Percentiles rank a stretch among this genome's conserved stretches.
These are phyloP conservation scores for Sclerotinia spermophila DNA, from an alignment of 2,329 filamentous ascomycete genomes.

Conservation along the genomic window DNA sequence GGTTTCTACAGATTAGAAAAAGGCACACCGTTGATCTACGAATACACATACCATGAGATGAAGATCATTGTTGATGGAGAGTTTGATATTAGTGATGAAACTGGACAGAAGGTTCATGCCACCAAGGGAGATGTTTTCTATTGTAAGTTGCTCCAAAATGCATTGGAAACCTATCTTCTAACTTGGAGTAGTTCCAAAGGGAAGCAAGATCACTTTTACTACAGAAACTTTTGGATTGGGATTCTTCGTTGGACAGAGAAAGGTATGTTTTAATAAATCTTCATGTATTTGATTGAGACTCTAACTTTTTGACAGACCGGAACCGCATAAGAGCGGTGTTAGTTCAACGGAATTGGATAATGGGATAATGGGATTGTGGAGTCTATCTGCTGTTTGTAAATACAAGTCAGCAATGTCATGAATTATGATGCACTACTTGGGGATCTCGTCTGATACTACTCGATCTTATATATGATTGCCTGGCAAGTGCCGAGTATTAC, in stretches of 20 bases:
- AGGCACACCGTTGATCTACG: conserved; percentile 59
- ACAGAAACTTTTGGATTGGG: conserved; percentile 37
- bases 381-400: conserved; percentile 7
- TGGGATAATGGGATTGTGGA: conserved; percentile 1
- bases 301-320: conserved; percentile 2
- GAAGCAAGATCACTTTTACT: conserved; percentile 38
- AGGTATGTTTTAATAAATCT: conserved; percentile 25
- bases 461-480: neutral
- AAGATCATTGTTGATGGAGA: conserved; percentile 63
- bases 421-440: neutral
- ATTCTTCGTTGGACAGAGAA: conserved; percentile 38
- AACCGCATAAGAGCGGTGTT: conserved; percentile 6
- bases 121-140: conserved; percentile 60
- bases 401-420: neutral
- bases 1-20: conserved; percentile 62
- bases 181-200: conserved; percentile 35
- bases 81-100: conserved; percentile 58
- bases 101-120: conserved; percentile 54
- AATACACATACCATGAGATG: conserved; percentile 64
- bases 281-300: neutral
- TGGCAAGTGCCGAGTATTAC: neutral
- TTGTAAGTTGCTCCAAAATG: conserved; percentile 36
- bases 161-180: conserved; percentile 2
- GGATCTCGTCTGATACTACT: neutral
- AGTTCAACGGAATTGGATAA: neutral